Base-by-base conservation (phyloP, 495 filamentous ascomycete genomes). In the Parmelia sp. region DNA sequence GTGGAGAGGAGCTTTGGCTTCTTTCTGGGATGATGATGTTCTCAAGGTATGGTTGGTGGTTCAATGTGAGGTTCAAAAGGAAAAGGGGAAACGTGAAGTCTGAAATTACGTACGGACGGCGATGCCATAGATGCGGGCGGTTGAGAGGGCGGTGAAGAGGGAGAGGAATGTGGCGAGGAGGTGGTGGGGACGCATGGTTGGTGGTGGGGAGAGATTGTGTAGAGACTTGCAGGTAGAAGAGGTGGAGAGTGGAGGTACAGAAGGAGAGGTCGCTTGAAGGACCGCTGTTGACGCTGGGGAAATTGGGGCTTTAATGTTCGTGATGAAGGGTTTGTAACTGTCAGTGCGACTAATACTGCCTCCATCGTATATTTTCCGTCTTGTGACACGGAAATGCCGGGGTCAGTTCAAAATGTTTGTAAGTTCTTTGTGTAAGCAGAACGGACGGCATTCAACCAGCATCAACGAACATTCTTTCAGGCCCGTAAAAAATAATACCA, bases 181-280 rank as follows among this genome's bases (percentile, higher is more conserved):
- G 44, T 10, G 15, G 11, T 44, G 60, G 44, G 47, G 44, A 62
- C 42, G 60, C 60, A 62, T 62, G 25, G 40, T 62, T 14, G n/a
- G 37, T 39, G 25, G 7, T 27, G 25, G 11, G 23, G 2, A 29
- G 25, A 49, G 45, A 17, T 1, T 51, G 47, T 11, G 27, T 15
- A 7, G 6, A 51, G 10, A 29, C 10, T 27, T 14, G 15, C 10
- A 12, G 47, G 11, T 51, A 12, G 1, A 47, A 1, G n/a, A 25
- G 45, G 45, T 47, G 23, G n/a, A 25, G n/a, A 4, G 4, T 15
- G 5, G 47, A 29, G 25, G 23, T 27, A 4, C 2, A 15, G n/a
- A 11, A 47, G 11, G 45, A 47, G n/a, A 11, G 25, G 47, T 47
- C 23, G 11, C 9, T 51, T 51, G 23, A 12, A 27, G 14, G 47